Percentiles rank a stretch among this genome's conserved stretches.
phyloP scores from a whole-genome alignment of 2,329 filamentous ascomycete species.

The Beauveria rudraprayagi region DNA sequence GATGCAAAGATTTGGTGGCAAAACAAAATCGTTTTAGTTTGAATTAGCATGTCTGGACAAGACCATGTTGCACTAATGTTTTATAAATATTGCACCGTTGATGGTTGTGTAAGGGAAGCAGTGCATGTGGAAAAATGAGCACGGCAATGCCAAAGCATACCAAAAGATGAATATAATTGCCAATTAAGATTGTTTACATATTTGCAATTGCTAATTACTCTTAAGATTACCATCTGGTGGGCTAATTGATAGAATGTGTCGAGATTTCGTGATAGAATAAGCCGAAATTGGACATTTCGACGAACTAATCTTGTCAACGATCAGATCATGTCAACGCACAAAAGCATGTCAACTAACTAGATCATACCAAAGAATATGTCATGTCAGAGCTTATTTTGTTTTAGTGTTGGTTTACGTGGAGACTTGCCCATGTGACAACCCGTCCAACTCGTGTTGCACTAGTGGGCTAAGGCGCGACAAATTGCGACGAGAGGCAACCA shows the following conservation, averaged over 20 bases:
- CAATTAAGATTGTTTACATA: not conserved
- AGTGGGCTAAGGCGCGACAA: not conserved
- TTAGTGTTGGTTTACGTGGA: not conserved
- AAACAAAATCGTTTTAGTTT: constrained; percentile 4
- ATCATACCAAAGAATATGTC: not conserved
- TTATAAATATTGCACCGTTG: constrained; percentile 8
- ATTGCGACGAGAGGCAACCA: constrained; percentile 6
- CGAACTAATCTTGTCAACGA: not conserved
- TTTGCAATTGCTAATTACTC: too few species aligned
- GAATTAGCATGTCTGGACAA: not conserved
- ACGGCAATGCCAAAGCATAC: not conserved
- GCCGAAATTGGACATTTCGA: not conserved
- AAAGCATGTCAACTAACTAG: not conserved
- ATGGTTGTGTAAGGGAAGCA: not conserved
- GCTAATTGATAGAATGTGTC: not conserved
- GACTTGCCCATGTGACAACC: constrained; percentile 8
- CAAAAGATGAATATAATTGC: constrained; percentile 6
- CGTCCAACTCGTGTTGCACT: not conserved
- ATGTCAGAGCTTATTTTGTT: not conserved
- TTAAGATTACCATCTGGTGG: too few species aligned
- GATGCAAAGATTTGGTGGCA: not conserved
- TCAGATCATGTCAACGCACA: not conserved
- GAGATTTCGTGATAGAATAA: not conserved
- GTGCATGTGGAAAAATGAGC: not conserved
- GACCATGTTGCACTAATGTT: constrained; percentile 5